Evolutionary conservation across 352 stramenopile species (phyloP).

Genomic region (Pythium oligandrum): DNA sequence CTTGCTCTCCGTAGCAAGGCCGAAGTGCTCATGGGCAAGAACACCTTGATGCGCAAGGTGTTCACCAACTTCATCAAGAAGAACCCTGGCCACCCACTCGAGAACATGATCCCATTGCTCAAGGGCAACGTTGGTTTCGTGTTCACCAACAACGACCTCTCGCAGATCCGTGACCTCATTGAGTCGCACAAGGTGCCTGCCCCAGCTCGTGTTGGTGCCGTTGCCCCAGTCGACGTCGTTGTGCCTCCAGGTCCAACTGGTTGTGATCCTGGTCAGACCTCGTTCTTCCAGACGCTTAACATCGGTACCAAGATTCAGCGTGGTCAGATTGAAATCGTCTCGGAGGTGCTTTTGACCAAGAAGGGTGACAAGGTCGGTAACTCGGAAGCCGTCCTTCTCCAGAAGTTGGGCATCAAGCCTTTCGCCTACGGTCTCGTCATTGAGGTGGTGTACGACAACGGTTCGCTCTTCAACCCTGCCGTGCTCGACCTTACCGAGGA

Average conservation of each 20-base stretch:
- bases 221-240: conserved; percentile 95
- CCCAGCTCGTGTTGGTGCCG: conserved; percentile 93
- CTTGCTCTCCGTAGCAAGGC: conserved; percentile 92
- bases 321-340: conserved; percentile 99
- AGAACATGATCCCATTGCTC: conserved; percentile 82
- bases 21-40: conserved; percentile 99
- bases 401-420: conserved; percentile 98
- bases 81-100: conserved; percentile 95
- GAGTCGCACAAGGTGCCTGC: conserved; percentile 92
- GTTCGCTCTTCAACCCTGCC: conserved; percentile 97
- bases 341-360: conserved; percentile 93
- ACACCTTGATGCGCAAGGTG: conserved; percentile 99
- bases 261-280: conserved; percentile 99
- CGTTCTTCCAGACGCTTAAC: conserved; percentile 99
- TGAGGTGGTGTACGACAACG: conserved; percentile 97
- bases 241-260: conserved; percentile 97
- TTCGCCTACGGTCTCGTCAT: conserved; percentile 99
- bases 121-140: conserved; percentile 99
- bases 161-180: conserved; percentile 86
- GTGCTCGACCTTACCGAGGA: conserved; percentile 98
- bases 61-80: conserved; percentile 96
- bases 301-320: conserved; percentile 99
- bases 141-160: conserved; percentile 98
- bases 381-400: conserved; percentile 97
- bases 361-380: conserved; percentile 97